Evolutionary conservation across 163 green algal species (phyloP).

Genomic region (Chlamydomonas reinhardtii): DNA sequence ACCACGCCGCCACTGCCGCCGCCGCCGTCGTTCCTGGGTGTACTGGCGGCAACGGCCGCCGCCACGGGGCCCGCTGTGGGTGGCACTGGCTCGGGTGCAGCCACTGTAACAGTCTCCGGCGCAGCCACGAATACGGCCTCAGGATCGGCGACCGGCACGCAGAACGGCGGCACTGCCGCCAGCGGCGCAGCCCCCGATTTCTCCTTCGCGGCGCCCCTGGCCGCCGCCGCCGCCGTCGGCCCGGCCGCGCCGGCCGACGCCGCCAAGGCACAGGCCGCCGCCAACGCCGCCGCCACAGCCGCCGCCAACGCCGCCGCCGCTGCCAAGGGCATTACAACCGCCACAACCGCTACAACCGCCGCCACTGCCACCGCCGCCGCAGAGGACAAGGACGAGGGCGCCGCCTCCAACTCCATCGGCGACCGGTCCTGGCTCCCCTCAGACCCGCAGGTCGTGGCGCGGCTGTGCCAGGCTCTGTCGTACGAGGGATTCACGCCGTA

Average conservation of each 20-base stretch:
- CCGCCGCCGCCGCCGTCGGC: not conserved
- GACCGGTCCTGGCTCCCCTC: constrained; percentile 4
- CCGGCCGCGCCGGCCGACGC: not conserved
- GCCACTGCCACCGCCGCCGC: not conserved
- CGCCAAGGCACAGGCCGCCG: not conserved
- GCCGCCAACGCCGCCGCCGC: not conserved
- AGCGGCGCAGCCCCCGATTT: no score
- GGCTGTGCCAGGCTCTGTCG: not conserved
- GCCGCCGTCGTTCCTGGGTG: no score
- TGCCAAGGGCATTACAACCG: not conserved
- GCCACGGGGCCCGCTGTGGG: no score
- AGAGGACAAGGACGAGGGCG: no score
- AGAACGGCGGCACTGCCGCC: no score
- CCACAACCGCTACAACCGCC: not conserved
- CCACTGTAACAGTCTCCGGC: no score
- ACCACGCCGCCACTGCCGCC: not conserved
- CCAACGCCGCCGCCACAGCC: not conserved
- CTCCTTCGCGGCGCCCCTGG: not conserved
- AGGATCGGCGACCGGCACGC: no score
- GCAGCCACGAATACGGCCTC: no score
- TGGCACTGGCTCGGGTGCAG: no score
- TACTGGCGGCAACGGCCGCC: no score
- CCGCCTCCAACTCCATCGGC: no score
- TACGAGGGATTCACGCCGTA: constrained; percentile 21
- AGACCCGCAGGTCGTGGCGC: constrained; percentile 3